Base-by-base conservation (phyloP, 306 rosid genomes). In the Fragaria ananassa region DNA sequence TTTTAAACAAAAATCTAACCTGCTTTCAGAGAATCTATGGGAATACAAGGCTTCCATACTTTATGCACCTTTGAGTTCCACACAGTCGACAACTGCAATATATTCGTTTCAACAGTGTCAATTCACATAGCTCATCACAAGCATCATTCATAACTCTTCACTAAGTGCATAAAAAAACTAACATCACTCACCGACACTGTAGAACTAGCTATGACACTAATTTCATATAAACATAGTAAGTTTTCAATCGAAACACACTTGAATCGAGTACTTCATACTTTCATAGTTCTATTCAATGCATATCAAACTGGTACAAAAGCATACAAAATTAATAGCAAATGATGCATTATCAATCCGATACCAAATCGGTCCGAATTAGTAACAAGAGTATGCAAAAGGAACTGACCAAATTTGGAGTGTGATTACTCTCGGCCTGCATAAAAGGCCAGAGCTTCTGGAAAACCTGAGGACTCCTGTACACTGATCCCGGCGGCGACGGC, bases 381-480 rank as follows among this genome's bases (percentile, higher is more conserved):
- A 31, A 14, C 21, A 1, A 13, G 17, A 19, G 17, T 13, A 8
- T 0, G 35, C 1, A 58, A 68, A 65, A 56, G 10, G 10, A 56
- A 51, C 65, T 58, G 84, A 93, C 98, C 93, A 72, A 83, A 84
- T 90, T 88, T 4, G 69, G 69, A 61, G 90, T 84, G 72, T 82
- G 81, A 75, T 80, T 83, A 69, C 75, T 77, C 70, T 85, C 89
- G 29, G 81, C 65, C 81, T 85, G 76, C 97, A 95, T 92, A 47
- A 72, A 82, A 68, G 97, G 97, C 98, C 97, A 95, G 2, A 95
- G 88, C 65, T 87, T 87, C 56, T 83, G 72, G 56, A 95, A 95
- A 21, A 92, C 87, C 86, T 90, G 98, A 50, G 97, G 97, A 62
- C 93, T 92, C 76, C 89, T 74, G 80, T 95, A 92, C 46, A 95